Percentiles rank a stretch among this genome's conserved stretches.
phyloP scores from a whole-genome alignment of 2,329 filamentous ascomycete species.

The Trichocomaceae sp. region DNA sequence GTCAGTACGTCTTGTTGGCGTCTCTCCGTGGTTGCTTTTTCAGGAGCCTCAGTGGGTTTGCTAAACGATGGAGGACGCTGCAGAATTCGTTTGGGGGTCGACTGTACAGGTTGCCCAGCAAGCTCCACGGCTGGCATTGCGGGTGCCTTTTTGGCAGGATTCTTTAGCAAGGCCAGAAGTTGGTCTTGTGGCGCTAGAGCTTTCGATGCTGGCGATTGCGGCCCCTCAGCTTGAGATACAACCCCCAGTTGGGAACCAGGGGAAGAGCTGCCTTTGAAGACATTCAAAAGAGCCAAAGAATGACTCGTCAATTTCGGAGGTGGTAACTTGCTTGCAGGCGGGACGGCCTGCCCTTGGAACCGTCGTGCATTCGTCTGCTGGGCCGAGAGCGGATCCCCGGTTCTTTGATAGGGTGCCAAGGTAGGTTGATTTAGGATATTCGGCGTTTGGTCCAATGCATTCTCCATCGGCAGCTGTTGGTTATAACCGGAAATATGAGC shows the following conservation, averaged over 20 bases:
- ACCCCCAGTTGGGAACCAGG: conserved; percentile 22
- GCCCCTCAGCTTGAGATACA: conserved; percentile 15
- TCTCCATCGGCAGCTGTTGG: neutral
- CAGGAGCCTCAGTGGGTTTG: conserved; percentile 15
- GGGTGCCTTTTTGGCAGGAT: conserved; percentile 13
- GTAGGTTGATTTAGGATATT: conserved; percentile 19
- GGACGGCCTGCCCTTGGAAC: conserved; percentile 42
- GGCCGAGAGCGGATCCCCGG: conserved; percentile 41
- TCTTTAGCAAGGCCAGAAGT: conserved; percentile 30
- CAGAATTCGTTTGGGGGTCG: conserved; percentile 27
- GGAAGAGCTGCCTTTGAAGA: conserved; percentile 44
- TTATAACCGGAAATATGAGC: neutral
- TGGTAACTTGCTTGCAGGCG: conserved; percentile 53
- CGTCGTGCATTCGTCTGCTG: conserved; percentile 29
- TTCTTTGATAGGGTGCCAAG: conserved; percentile 42
- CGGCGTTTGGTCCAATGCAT: neutral
- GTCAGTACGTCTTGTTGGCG: conserved; percentile 20
- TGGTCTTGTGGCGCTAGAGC: conserved; percentile 34
- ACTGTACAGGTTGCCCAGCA: conserved; percentile 38
- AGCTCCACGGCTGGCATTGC: conserved; percentile 38
- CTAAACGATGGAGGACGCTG: conserved; percentile 21
- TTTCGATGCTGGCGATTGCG: conserved; percentile 16
- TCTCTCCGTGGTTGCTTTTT: conserved; percentile 15
- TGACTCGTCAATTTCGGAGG: conserved; percentile 54
- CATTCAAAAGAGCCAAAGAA: conserved; percentile 51